A percentile compares a stretch with the other conserved stretches of the same genome.
These are phyloP conservation scores for Mucor plumbeus DNA, from an alignment of 371 early-diverging fungal species.

Conservation along the genomic window DNA sequence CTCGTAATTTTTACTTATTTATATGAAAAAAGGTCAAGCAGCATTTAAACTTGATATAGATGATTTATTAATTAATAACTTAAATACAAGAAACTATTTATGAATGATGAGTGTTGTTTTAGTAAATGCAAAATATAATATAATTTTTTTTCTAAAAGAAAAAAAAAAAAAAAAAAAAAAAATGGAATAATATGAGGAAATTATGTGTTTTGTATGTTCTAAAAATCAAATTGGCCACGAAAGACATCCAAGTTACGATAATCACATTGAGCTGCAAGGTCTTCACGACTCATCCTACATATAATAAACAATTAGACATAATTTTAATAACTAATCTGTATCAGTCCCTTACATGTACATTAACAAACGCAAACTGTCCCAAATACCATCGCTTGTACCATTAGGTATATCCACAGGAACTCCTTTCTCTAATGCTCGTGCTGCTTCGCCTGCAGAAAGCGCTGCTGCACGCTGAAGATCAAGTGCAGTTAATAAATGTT, in stretches of 20 bases:
- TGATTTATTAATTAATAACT: too few relatives aligned
- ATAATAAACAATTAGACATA: neutral
- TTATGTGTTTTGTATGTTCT: constrained; percentile 10
- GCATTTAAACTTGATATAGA: too few relatives aligned
- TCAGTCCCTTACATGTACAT: constrained; percentile 65
- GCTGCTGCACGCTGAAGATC: constrained; percentile 77
- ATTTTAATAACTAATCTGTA: neutral
- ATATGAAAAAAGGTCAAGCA: too few relatives aligned
- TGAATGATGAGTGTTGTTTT: neutral
- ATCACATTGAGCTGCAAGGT: constrained; percentile 78
- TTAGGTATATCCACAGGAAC: constrained; percentile 36
- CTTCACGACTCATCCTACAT: constrained; percentile 68
- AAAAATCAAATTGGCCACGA: constrained; percentile 84
- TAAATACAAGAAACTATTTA: neutral
- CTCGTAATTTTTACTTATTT: too few relatives aligned
- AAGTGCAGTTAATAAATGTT: constrained; percentile 87
- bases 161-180: too few relatives aligned
- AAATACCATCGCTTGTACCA: constrained; percentile 77
- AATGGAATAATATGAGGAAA: neutral
- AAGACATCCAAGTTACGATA: constrained; percentile 76
- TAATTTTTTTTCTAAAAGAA: too few relatives aligned
- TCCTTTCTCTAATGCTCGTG: neutral
- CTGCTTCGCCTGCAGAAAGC: constrained; percentile 22
- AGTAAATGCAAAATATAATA: neutral
- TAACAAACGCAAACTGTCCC: constrained; percentile 88